Base-by-base conservation (phyloP, 805 yeast genomes). In the Ogataea thermomethanolica region DNA sequence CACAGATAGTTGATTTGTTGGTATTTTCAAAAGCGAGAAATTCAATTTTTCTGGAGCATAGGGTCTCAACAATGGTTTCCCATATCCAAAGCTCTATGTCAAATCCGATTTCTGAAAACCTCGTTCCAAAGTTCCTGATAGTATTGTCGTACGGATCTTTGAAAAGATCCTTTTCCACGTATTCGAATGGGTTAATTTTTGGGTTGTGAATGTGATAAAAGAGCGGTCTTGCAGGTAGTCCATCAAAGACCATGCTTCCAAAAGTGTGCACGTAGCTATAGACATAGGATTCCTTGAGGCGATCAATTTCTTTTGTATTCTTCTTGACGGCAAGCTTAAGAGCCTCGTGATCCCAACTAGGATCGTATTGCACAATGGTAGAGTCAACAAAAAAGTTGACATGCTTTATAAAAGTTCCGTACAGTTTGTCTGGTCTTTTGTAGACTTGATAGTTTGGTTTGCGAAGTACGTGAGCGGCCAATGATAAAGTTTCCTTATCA, bases 401-500 rank as follows among this genome's bases (percentile, higher is more conserved):
- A 10, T 36, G 34, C 31, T 43, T 46, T 17, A 47, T 35, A 27
- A 45, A 53, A 7, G 49, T 43, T 10, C 62, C 62, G 32, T 49
- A 56, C 9, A 54, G 23, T 32, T 49, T 55, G 30, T 53, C 60
- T 1, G 60, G 56, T 33, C 40, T 59, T 8, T 67, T 64, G 38
- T 66, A 64, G 2, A 70, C 65, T 57, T 78, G 83, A 50, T 78
- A 78, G 44, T 64, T 74, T 1, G 71, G 67, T 32, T 70, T 56
- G 3, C 62, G 59, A 27, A 71, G 59, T 8, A 69, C 69, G 29
- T 69, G 68, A 6, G 87, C 81, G 1, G 88, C 84, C 0, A 86
- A 81, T 35, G 78, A 66, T 35, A 81, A 74, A 0, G 91, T 82
- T 48, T 83, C 90, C 54, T 84, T 83, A 55, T 83, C 90, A 41